phyloP scores from a whole-genome alignment of 768 basidiomycete species.

The Suillus americanus region DNA sequence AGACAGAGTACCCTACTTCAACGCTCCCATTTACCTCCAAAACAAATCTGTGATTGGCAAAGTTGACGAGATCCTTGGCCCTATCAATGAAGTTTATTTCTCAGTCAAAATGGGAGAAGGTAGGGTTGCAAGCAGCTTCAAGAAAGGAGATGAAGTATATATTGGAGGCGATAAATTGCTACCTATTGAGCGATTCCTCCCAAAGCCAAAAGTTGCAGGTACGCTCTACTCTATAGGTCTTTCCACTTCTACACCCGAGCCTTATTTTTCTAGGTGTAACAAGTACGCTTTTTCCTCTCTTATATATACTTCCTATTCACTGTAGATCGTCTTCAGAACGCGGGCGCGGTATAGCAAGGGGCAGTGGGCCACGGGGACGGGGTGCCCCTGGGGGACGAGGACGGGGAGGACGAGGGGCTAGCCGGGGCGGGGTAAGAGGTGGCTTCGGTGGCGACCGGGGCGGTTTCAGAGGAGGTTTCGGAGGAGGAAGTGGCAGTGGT shows the following conservation, averaged over 20 bases:
- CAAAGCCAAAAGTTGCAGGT: constrained; percentile 87
- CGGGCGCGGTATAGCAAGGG: constrained; percentile 37
- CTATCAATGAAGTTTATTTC: constrained; percentile 98
- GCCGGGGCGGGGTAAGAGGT: constrained; percentile 37
- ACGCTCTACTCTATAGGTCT: constrained; percentile 37
- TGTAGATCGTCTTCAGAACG: constrained; percentile 43
- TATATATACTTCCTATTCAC: constrained; percentile 10
- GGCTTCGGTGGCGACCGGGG: constrained; percentile 38
- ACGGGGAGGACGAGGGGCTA: constrained; percentile 37
- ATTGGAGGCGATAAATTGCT: constrained; percentile 97
- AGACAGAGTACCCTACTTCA: constrained; percentile 98
- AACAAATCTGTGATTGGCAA: constrained; percentile 96
- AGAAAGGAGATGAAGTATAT: constrained; percentile 97
- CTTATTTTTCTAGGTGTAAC: constrained; percentile 28
- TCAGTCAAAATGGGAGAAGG: constrained; percentile 97
- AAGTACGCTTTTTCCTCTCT: constrained; percentile 10
- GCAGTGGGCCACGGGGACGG: constrained; percentile 27
- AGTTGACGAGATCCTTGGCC: constrained; percentile 99
- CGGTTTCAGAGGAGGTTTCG: constrained; percentile 47
- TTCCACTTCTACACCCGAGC: constrained; percentile 3
- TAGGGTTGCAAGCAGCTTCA: constrained; percentile 93
- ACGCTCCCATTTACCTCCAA: constrained; percentile 95
- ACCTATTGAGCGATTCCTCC: constrained; percentile 94
- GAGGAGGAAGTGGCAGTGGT: constrained; percentile 42
- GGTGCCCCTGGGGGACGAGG: constrained; percentile 30